Base-by-base conservation (phyloP, 2,329 filamentous ascomycete species). In the Fusarium sp. region DNA sequence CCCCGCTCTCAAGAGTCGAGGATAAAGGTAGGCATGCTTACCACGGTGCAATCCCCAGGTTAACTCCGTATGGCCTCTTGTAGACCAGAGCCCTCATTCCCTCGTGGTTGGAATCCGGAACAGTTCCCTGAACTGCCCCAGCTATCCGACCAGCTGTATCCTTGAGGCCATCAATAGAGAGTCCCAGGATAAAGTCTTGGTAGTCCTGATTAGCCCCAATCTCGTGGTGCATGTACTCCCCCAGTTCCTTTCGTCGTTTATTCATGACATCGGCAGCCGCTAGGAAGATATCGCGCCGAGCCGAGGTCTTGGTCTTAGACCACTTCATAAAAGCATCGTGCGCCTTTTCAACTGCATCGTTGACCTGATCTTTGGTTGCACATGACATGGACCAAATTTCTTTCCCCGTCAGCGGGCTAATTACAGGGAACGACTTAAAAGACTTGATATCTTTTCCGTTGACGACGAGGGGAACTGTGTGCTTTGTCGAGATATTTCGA, bases 131-230 rank as follows among this genome's bases (percentile, higher is more conserved):
- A 38, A 81, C 57, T 4, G 73, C 79, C 4, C 64, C 67, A 2
- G 71, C 75, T 6, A 85, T 79, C 25, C 81, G 74, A 1, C 81
- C 82, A 1, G 82, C 83, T 5, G 83, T 80, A 66, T 85, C 82
- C 6, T 75, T 77, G 1, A 84, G 67, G 2, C 81, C 75, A 8
- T 82, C 79, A 22, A 79, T 69, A 0, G 82, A 66, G 6, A 80
- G 69, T 1, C 64, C 59, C 2, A 81, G 33, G 56, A 84, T 83
- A 59, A 84, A 82, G 3, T 73, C 52, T 6, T 69, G 66, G 16
- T 65, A 73, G 31, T 31, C 63, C 27, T 64, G 36, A 3, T 64
- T 58, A 8, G 69, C 71, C 5, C 63, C 71, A 16, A 72, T 69
- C 29, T 73, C 70, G 2, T 69, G 52, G 5, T 66, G 38, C 59